These are phyloP conservation scores for Kingdonia uniflora DNA, from an alignment of 164 flowering plant genomes.

Conservation along the genomic window DNA sequence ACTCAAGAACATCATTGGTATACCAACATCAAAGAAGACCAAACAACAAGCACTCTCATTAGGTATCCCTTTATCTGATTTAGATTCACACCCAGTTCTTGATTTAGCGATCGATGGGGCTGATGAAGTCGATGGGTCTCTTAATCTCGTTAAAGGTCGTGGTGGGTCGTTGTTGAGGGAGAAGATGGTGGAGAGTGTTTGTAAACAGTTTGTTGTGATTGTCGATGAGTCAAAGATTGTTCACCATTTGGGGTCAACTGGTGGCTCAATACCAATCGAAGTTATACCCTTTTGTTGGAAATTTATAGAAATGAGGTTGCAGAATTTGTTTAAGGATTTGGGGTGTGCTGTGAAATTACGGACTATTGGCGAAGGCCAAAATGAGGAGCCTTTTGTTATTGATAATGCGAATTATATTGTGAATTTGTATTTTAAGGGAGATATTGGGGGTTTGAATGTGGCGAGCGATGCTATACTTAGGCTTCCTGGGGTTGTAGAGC, in stretches of 20 bases:
- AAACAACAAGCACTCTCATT: conserved; percentile 37
- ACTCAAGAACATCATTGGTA: conserved; percentile 38
- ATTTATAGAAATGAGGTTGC: not conserved
- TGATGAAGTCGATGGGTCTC: conserved; percentile 46
- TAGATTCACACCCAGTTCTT: conserved; percentile 29
- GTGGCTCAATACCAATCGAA: not conserved
- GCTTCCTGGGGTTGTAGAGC: conserved; percentile 85
- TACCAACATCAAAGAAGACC: conserved; percentile 50
- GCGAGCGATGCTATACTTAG: conserved; percentile 67
- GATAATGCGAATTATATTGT: conserved; percentile 80
- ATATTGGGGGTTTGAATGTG: conserved; percentile 56
- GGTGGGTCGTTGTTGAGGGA: conserved; percentile 50
- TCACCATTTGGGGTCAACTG: not conserved
- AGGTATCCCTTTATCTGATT: conserved; percentile 36
- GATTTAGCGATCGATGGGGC: conserved; percentile 54
- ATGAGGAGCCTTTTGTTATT: conserved; percentile 45
- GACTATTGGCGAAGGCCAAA: not conserved
- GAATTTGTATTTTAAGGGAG: conserved; percentile 69
- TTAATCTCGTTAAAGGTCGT: conserved; percentile 47
- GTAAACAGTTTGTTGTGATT: not conserved
- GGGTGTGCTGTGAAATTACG: not conserved
- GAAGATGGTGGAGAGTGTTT: conserved; percentile 76
- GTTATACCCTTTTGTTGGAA: conserved; percentile 5
- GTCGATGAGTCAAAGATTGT: conserved; percentile 1
- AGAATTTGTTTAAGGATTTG: not conserved